A percentile compares a stretch with the other conserved stretches of the same genome.
phyloP scores from a whole-genome alignment of 2,329 filamentous ascomycete genomes.

The Endocalyx cinctus region DNA sequence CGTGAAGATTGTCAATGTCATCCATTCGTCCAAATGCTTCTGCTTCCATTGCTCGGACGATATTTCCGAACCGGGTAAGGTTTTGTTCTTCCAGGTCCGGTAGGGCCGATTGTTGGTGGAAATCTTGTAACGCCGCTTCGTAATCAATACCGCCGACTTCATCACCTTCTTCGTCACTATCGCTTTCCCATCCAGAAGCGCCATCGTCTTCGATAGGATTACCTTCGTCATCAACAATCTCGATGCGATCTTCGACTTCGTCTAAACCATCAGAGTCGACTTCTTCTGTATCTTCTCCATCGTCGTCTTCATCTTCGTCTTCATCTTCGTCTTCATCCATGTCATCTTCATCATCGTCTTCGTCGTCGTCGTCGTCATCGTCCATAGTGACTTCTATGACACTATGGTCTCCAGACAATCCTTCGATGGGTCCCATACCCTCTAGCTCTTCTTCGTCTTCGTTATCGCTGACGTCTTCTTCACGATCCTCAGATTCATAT shows the following conservation, averaged over 20 bases:
- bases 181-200: constrained; percentile 58
- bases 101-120: too few relatives aligned
- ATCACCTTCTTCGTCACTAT: constrained; percentile 54
- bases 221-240: constrained; percentile 62
- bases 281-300: constrained; percentile 57
- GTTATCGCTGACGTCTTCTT: constrained; percentile 85
- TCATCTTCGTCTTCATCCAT: constrained; percentile 58
- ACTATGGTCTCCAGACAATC: constrained; percentile 56
- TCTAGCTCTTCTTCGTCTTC: constrained; percentile 71
- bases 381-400: constrained; percentile 78
- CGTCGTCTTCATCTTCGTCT: constrained; percentile 51
- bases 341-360: constrained; percentile 56
- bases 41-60: constrained; percentile 52
- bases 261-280: constrained; percentile 59
- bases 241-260: constrained; percentile 45
- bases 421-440: constrained; percentile 83
- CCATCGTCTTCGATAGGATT: constrained; percentile 56
- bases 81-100: too few relatives aligned
- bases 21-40: constrained; percentile 51
- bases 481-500: constrained; percentile 71
- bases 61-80: constrained; percentile 42
- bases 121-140: constrained; percentile 51
- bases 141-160: constrained; percentile 49
- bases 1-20: constrained; percentile 46
- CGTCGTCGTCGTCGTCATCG: constrained; percentile 59